These are phyloP conservation scores for Jatropha curcas DNA, from an alignment of 345 rosid genomes.

Conservation along the genomic window DNA sequence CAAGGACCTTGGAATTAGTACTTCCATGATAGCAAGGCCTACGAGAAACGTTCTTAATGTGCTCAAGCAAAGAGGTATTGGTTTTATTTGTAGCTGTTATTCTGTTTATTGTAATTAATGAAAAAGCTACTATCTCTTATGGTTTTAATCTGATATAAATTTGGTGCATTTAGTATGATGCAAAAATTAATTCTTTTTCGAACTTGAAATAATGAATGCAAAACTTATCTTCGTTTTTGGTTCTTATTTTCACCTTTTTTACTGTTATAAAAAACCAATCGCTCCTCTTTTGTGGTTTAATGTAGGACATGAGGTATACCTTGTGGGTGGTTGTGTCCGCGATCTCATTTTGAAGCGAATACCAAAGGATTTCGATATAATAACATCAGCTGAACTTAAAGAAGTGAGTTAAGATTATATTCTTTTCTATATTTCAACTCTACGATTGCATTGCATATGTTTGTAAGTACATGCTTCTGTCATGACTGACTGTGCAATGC, in stretches of 20 bases:
- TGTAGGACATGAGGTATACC: constrained; percentile 81
- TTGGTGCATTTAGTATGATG: no score
- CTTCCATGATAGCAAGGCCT: constrained; percentile 58
- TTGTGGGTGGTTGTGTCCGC: constrained; percentile 96
- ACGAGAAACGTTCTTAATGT: constrained; percentile 56
- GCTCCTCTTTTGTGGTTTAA: not conserved
- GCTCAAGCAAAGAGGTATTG: constrained; percentile 50
- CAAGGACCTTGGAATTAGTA: constrained; percentile 57
- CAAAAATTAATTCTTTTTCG: not conserved
- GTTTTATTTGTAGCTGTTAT: no score
- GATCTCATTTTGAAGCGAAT: constrained; percentile 81
- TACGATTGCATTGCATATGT: not conserved
- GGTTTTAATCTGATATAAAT: not conserved
- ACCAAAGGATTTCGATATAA: constrained; percentile 86
- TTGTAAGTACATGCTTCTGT: not conserved
- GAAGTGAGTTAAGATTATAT: constrained; percentile 45
- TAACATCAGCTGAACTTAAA: constrained; percentile 85
- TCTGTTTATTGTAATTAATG: not conserved
- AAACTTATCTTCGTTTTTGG: no score
- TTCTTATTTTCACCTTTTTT: no score
- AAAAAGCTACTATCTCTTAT: not conserved
- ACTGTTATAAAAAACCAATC: not conserved
- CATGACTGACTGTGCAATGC: not conserved
- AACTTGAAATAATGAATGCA: no score
- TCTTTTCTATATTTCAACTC: not conserved